Evolutionary conservation across 2,329 filamentous ascomycete genomes (phyloP).

Genomic region (Aspergillus eucalypticola): DNA sequence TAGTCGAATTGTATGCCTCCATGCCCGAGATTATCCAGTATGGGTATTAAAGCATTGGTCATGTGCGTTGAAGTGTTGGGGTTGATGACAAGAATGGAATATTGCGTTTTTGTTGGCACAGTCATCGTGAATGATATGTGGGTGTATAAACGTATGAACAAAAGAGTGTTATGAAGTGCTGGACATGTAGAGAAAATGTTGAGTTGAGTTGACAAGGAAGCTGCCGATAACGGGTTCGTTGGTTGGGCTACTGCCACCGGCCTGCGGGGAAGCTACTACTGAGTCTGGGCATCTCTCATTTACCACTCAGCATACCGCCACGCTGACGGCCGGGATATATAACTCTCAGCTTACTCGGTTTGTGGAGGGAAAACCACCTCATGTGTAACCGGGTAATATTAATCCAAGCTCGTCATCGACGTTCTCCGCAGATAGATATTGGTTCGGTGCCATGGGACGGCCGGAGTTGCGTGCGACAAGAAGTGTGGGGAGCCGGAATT

Average conservation of each 20-base stretch:
- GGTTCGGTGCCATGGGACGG: neutral
- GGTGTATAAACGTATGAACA: too few species aligned
- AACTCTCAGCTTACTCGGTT: neutral
- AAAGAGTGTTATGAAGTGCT: neutral
- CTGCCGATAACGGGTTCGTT: constrained; percentile 1
- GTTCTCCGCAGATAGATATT: neutral
- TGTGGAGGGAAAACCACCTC: neutral
- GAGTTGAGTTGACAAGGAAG: neutral
- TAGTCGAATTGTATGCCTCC: constrained; percentile 41
- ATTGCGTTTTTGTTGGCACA: constrained; percentile 16
- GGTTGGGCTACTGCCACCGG: neutral
- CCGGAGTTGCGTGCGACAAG: neutral
- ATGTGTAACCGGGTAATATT: neutral
- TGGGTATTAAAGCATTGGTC: constrained; percentile 45
- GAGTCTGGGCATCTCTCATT: neutral
- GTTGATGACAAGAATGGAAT: constrained; percentile 46
- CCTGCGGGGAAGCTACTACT: neutral
- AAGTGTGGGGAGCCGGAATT: neutral
- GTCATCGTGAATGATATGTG: neutral
- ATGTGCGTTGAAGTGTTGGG: constrained; percentile 49
- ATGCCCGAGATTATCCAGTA: constrained; percentile 39
- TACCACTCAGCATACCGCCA: neutral
- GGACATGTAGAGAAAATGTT: too few species aligned
- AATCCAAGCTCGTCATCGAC: neutral
- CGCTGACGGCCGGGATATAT: neutral